Base-by-base conservation (phyloP, 106 monocot genomes). In the Phalaenopsis equestris region DNA sequence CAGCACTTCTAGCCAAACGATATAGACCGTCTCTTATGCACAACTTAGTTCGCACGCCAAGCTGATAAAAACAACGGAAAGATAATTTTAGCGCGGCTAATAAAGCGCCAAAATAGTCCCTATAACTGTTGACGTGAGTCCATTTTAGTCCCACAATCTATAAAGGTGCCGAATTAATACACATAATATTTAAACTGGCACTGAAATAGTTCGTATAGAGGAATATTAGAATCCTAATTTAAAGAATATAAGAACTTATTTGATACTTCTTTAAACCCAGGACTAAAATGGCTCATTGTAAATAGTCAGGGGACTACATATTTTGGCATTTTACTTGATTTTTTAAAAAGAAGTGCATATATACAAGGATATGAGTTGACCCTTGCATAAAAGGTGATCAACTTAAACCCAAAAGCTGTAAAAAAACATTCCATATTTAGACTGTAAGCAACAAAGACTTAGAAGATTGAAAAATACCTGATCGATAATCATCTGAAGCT, bases 1-100 rank as follows among this genome's bases (percentile, higher is more conserved):
- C 85, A 58, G 85, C 91, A 86, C 86, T 90, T 79, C 84, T 89
- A 38, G 96, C 96, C 87, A 96, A 80, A 41, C 93, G 93, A 79
- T 94, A 96, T 56, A 96, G 73, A 76, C 96, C 83, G 79, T 96
- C 93, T 86, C 96, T 91, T 70, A 96, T 85, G 68, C 90, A 87
- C 43, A 89, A 58, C 82, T 87, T 96, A 64, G 88, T 92, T 84
- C 57, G 79, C 47, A 79, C 49, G 82, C 94, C 93, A 84, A 94
- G 77, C 96, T 96, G 91, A 80, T 76, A 14, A 76, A 76, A 49
- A 76, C 30, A 87, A 77, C 41, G 30, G 55, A 43, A 77, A 79
- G 30, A 21, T 72, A 42, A 49, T 21, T 84, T 23, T 16, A 78
- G 57, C 41, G 5, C 24, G 39, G 38, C 30, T n/a, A 56, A 41